Evolutionary conservation across 495 filamentous ascomycete species (phyloP).

Genomic region (Cenococcum geophilum): DNA sequence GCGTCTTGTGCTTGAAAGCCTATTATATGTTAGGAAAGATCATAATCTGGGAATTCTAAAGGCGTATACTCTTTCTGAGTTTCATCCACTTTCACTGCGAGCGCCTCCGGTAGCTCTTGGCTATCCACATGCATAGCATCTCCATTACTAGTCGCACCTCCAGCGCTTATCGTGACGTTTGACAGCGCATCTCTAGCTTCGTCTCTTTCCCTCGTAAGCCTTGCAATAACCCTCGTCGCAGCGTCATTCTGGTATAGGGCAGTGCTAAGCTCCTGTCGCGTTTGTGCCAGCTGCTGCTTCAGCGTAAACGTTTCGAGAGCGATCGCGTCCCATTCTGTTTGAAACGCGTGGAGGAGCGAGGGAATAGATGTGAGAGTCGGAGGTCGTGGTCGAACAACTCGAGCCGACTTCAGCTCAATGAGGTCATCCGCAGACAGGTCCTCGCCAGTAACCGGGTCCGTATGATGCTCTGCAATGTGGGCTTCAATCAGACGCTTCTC

Average conservation of each 20-base stretch:
- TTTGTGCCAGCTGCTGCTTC: conserved; percentile 79
- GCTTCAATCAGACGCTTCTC: conserved; percentile 93
- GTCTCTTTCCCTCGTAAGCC: conserved; percentile 80
- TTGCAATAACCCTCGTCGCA: conserved; percentile 84
- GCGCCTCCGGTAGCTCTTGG: conserved; percentile 60
- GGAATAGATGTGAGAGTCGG: conserved; percentile 95
- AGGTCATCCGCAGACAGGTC: conserved; percentile 81
- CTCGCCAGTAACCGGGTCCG: conserved; percentile 87
- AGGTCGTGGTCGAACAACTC: conserved; percentile 78
- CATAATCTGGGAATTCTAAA: background rate
- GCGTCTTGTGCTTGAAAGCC: conserved; percentile 74
- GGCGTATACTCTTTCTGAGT: conserved; percentile 66
- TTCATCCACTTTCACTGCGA: conserved; percentile 68
- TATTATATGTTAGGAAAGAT: conserved; percentile 37
- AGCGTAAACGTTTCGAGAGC: conserved; percentile 85
- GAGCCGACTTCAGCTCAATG: conserved; percentile 74
- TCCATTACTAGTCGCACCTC: conserved; percentile 47
- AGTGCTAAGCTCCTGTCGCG: conserved; percentile 84
- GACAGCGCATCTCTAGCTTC: conserved; percentile 91
- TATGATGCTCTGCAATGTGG: conserved; percentile 89
- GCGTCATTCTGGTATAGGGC: conserved; percentile 96
- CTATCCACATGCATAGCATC: conserved; percentile 91
- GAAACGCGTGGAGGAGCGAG: conserved; percentile 91
- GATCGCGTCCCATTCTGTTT: conserved; percentile 96
- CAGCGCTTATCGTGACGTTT: conserved; percentile 56